These are phyloP conservation scores for Phytophthora nicotianae DNA, from an alignment of 352 stramenopile species.

Conservation along the genomic window DNA sequence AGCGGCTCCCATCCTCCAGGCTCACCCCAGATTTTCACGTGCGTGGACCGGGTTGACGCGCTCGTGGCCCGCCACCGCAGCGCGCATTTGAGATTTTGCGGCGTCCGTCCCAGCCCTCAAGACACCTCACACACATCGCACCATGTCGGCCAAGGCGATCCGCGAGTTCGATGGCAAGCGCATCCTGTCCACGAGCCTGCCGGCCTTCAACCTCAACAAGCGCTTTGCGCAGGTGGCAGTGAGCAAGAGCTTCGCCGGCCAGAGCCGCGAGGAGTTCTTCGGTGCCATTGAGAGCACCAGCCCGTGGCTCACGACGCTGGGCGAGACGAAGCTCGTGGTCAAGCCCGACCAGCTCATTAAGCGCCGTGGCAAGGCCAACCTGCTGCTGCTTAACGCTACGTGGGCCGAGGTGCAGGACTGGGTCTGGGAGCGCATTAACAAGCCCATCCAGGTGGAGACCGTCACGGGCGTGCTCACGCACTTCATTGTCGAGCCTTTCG, in stretches of 20 bases:
- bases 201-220: conserved; percentile 74
- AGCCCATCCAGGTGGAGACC: conserved; percentile 91
- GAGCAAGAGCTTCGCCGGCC: conserved; percentile 37
- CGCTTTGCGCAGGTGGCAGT: conserved; percentile 77
- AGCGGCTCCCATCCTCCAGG: conserved; percentile 5
- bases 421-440: conserved; percentile 94
- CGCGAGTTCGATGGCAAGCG: conserved; percentile 97
- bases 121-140: conserved; percentile 13
- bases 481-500: conserved; percentile 98
- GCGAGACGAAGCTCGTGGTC: conserved; percentile 91
- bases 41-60: not conserved
- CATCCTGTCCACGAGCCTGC: conserved; percentile 87
- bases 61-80: not conserved
- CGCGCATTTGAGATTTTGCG: conserved; percentile 52
- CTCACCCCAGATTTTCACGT: conserved; percentile 12
- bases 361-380: conserved; percentile 94
- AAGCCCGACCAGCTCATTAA: conserved; percentile 99
- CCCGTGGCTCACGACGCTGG: conserved; percentile 82
- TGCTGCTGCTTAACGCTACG: conserved; percentile 95
- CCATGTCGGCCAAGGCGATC: conserved; percentile 96
- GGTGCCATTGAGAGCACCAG: conserved; percentile 68
- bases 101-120: conserved; percentile 21
- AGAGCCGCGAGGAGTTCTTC: conserved; percentile 70
- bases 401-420: conserved; percentile 93
- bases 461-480: conserved; percentile 93